Conservation (phyloP, 2,329 filamentous ascomycete species). For the Fusarium nelsonii region DNA sequence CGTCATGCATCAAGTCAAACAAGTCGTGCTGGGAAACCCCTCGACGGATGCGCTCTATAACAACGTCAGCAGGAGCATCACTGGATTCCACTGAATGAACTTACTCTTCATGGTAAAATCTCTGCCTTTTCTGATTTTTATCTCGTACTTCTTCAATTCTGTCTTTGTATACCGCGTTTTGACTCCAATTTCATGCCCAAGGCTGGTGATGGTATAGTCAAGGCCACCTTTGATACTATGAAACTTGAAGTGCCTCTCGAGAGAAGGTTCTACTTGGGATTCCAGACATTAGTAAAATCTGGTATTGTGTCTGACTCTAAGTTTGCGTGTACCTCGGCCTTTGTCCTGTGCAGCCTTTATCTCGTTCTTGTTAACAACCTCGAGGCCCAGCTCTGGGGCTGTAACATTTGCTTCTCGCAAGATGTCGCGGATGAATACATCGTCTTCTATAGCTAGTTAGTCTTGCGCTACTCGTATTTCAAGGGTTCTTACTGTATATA, state of each 20-base stretch:
- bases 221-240: conserved; percentile 9
- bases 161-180: conserved; percentile 6
- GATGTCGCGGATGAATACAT: not conserved
- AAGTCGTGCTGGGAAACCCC: conserved; percentile 8
- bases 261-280: not conserved
- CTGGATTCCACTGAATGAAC: not conserved
- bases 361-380: conserved; percentile 1
- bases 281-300: not conserved
- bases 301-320: accelerated
- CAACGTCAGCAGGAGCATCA: not conserved
- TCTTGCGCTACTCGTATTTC: accelerated
- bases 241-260: conserved; percentile 7
- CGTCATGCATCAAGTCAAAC: conserved; percentile 18
- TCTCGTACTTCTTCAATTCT: not conserved
- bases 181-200: conserved; percentile 9
- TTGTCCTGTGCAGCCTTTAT: not conserved
- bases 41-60: conserved; percentile 6
- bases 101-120: conserved; percentile 10
- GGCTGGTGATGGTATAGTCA: conserved; percentile 3
- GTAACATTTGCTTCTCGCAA: not conserved
- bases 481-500: not conserved
- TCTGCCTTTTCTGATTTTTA: conserved; percentile 4
- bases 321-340: not conserved
- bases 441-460: not conserved
- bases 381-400: not conserved